Percentiles rank a stretch among this genome's conserved stretches.
Evolutionary conservation across 2,329 filamentous ascomycete species (phyloP).

Genomic region (Lachnellula occidentalis): DNA sequence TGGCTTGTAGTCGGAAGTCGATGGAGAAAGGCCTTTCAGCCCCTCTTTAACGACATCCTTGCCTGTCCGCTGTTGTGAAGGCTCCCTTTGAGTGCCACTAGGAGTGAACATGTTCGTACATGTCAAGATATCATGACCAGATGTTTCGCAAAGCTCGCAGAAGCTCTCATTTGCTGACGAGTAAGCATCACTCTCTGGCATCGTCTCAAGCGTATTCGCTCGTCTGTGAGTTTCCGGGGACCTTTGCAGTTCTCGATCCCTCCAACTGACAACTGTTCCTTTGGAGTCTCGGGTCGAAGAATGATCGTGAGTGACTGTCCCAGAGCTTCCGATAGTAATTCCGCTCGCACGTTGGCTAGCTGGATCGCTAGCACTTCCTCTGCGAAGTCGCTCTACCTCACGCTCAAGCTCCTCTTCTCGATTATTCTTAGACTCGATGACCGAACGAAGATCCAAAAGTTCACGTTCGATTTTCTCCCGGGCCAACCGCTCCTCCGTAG

Average conservation of each 20-base stretch:
- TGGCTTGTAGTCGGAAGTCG: slow-evolving; percentile 39
- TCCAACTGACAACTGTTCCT: slow-evolving; percentile 56
- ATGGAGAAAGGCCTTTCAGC: slow-evolving; percentile 37
- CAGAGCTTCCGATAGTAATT: slow-evolving; percentile 42
- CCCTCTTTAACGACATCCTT: slow-evolving; percentile 37
- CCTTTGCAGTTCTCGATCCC: slow-evolving; percentile 38
- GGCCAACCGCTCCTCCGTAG: slow-evolving; percentile 50
- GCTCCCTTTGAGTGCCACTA: slow-evolving; percentile 16
- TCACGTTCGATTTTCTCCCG: slow-evolving; percentile 73
- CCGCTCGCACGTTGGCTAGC: slow-evolving; percentile 46
- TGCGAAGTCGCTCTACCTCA: slow-evolving; percentile 65
- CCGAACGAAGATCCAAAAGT: slow-evolving; percentile 68
- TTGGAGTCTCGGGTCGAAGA: slow-evolving; percentile 64
- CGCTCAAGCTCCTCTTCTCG: slow-evolving; percentile 83
- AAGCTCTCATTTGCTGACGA: slow-evolving; percentile 63
- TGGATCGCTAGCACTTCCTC: slow-evolving; percentile 33
- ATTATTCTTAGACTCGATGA: slow-evolving; percentile 65
- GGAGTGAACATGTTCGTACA: slow-evolving; percentile 78
- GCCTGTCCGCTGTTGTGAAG: slow-evolving; percentile 26
- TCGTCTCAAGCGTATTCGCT: slow-evolving; percentile 55
- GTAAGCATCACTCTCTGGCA: slow-evolving; percentile 65
- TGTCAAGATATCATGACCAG: slow-evolving; percentile 87
- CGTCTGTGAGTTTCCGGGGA: slow-evolving; percentile 44
- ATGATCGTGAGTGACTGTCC: slow-evolving; percentile 37
- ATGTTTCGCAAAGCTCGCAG: slow-evolving; percentile 91